A percentile compares a stretch with the other conserved stretches of the same genome.
Conservation (phyloP, 192 early-diverging fungal genomes). For the Backusella australiensis region DNA sequence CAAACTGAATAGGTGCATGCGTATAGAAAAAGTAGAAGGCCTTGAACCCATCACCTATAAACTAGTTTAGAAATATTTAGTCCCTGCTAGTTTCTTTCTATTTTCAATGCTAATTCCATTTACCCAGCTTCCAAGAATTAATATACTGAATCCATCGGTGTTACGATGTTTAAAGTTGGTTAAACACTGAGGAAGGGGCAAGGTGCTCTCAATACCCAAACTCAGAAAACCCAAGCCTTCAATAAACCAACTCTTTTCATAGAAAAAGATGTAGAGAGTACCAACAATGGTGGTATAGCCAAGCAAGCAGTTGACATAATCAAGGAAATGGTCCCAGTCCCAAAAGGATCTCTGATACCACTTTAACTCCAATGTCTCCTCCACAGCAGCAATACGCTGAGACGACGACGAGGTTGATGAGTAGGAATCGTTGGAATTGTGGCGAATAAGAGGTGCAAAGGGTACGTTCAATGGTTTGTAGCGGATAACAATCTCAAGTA, state of each 20-base stretch:
- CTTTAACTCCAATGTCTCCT: not conserved
- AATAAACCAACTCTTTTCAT: slow-evolving; percentile 25
- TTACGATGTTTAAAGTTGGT: slow-evolving; percentile 44
- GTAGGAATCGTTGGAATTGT: not conserved
- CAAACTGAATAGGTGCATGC: slow-evolving; percentile 48
- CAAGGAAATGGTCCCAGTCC: slow-evolving; percentile 39
- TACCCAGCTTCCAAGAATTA: slow-evolving; percentile 38
- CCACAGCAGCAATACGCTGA: slow-evolving; percentile 11
- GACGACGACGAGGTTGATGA: not conserved
- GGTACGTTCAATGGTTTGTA: slow-evolving; percentile 31
- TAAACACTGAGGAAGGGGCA: slow-evolving; percentile 57
- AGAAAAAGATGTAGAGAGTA: slow-evolving; percentile 30
- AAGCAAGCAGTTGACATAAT: slow-evolving; percentile 37
- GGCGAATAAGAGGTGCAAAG: not conserved
- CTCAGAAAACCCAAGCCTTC: slow-evolving; percentile 39
- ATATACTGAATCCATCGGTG: slow-evolving; percentile 47
- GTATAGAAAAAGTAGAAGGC: slow-evolving; percentile 55
- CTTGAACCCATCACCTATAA: slow-evolving; percentile 57
- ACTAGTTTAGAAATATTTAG: slow-evolving; percentile 18
- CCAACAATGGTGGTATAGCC: slow-evolving; percentile 18
- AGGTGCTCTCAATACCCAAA: slow-evolving; percentile 55
- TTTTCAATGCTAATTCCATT: not conserved
- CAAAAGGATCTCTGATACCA: slow-evolving; percentile 33
- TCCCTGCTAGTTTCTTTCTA: not conserved
- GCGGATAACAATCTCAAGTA: slow-evolving; percentile 46